Conservation (phyloP, 2,329 filamentous ascomycete species). For the Fusarium sp. region DNA sequence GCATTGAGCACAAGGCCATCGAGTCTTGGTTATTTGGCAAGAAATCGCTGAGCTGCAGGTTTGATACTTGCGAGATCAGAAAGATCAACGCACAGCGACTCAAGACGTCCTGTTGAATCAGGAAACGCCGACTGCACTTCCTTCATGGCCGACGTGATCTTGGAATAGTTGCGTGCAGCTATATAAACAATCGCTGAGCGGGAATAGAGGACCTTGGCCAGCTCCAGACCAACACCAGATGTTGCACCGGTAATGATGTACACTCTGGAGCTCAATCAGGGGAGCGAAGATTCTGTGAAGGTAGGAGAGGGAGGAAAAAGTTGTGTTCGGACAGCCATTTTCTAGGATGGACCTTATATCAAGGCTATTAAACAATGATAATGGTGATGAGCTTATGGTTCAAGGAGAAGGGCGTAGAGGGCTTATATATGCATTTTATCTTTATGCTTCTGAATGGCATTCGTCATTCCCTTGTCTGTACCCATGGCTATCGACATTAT, state of each 20-base stretch:
- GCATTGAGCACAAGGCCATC: slow-evolving; percentile 36
- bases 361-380: background rate
- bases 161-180: slow-evolving; percentile 21
- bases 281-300: slow-evolving; percentile 33
- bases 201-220: slow-evolving; percentile 37
- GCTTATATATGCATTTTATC: background rate
- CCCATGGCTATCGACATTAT: background rate
- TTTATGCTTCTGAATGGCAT: background rate
- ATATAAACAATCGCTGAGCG: slow-evolving; percentile 29
- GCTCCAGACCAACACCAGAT: slow-evolving; percentile 31
- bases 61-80: slow-evolving; percentile 27
- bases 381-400: background rate
- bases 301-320: slow-evolving; percentile 31
- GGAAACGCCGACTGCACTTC: slow-evolving; percentile 14
- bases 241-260: slow-evolving; percentile 40
- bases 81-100: slow-evolving; percentile 28
- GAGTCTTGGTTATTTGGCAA: slow-evolving; percentile 20
- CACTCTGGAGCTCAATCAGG: slow-evolving; percentile 18
- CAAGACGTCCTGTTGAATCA: slow-evolving; percentile 21
- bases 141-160: slow-evolving; percentile 22
- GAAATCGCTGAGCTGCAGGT: background rate
- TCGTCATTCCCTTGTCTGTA: background rate
- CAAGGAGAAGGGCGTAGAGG: background rate
- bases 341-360: background rate
- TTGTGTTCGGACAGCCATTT: slow-evolving; percentile 31